Evolutionary conservation across 2,329 filamentous ascomycete species (phyloP), one percentile per base, ranked within the genome.

Genomic region (Ilyonectria destructans): DNA sequence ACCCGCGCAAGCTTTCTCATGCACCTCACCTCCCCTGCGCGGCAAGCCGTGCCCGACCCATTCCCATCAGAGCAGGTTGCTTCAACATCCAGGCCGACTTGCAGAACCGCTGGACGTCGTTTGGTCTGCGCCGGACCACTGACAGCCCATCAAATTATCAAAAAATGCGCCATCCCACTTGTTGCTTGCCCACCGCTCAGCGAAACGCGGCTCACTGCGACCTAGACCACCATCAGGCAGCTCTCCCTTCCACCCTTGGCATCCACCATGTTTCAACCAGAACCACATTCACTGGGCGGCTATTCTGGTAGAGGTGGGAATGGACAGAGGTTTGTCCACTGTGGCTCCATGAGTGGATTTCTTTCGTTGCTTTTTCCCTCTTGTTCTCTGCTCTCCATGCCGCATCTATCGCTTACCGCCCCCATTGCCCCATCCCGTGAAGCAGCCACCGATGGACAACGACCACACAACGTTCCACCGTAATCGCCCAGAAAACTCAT

Each of bases 1-100:
- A 69, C 33, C 58, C 63, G n/a, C 54, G 62, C 68, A 65, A 62
- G 59, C 45, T 37, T 33, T 35, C 43, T 67, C 37, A 68, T 75
- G 74, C 72, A 75, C 49, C 74, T 75, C 74, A 75, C 37, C 48
- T 48, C 48, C 49, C 63, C 55, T 69, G 63, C 56, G 60, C 56
- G 58, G 58, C 58, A 68, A 65, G 57, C 54, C 46, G 55, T 43
- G 54, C 61, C 61, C 61, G 51, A 45, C 33, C 33, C 46, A 51
- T 60, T 52, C 58, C 58, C 58, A 60, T 35, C 49, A 31, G 23
- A 48, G 58, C 58, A 60, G 37, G 31, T 45, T 58, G 49, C 62
- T 60, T 45, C 33, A 35, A n/a, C 49, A 49, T 26, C 59, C 51
- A 35, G 29, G 7, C n/a, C 56, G n/a, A 43, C 43, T 33, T 57